Conservation (phyloP, 352 stramenopile genomes). For the Achlya hypogyna region DNA sequence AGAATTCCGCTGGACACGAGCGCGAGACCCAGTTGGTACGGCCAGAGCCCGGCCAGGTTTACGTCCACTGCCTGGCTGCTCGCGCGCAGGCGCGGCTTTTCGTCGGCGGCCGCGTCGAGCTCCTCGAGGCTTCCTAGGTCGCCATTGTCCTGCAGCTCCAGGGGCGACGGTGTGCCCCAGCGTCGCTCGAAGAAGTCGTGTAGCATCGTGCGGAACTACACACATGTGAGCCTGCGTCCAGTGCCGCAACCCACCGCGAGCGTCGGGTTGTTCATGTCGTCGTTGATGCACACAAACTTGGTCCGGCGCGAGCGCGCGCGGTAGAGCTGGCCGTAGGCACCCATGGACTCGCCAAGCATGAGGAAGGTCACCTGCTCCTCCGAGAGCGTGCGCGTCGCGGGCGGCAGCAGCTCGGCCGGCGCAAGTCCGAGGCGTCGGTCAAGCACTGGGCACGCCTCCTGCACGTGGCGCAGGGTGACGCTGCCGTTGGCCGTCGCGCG, state of each 20-base stretch:
- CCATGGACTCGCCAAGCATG: conserved; percentile 88
- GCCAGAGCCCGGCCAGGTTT: background rate
- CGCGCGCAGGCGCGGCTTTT: background rate
- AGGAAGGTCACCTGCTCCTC: conserved; percentile 86
- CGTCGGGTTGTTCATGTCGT: conserved; percentile 89
- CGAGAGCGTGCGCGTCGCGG: conserved; percentile 35
- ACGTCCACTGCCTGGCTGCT: background rate
- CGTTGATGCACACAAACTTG: conserved; percentile 96
- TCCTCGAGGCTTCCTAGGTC: background rate
- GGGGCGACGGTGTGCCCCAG: conserved; percentile 86
- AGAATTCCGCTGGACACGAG: background rate
- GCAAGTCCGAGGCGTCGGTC: conserved; percentile 51
- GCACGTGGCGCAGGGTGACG: background rate
- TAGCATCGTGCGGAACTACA: conserved; percentile 46
- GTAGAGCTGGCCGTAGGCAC: conserved; percentile 88
- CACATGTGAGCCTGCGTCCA: background rate
- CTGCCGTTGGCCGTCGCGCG: background rate
- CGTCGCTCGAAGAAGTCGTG: conserved; percentile 88
- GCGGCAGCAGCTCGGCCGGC: conserved; percentile 22
- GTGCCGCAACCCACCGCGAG: conserved; percentile 33
- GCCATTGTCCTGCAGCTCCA: conserved; percentile 60
- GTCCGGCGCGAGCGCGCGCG: conserved; percentile 81
- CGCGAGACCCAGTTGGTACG: background rate
- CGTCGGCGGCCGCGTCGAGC: too few species aligned
- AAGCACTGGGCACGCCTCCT: conserved; percentile 15